A percentile compares a stretch with the other conserved stretches of the same genome.
Conservation (phyloP, 768 basidiomycete genomes). For the Solioccasus polychromus region DNA sequence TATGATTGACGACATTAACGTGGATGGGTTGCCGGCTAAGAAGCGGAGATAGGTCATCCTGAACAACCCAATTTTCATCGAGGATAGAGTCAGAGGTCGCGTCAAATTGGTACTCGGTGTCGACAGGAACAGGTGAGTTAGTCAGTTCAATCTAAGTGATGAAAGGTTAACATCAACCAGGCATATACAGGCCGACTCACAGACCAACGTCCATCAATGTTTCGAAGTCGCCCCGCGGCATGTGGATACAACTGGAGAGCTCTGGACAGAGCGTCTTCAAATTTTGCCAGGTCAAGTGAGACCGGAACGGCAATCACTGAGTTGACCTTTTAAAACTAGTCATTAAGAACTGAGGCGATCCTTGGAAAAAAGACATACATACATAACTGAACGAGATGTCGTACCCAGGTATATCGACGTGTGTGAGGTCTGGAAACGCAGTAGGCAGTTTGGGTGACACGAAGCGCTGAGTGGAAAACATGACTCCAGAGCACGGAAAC, state of each 20-base stretch:
- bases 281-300: conserved; percentile 2
- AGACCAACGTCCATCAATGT: conserved; percentile 7
- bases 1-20: background rate
- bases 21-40: conserved; percentile 1
- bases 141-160: conserved; percentile 12
- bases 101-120: conserved; percentile 5
- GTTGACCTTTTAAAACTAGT: conserved; percentile 3
- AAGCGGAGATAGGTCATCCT: conserved; percentile 9
- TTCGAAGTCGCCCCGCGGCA: conserved; percentile 9
- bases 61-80: conserved; percentile 15
- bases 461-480: conserved; percentile 5
- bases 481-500: no score
- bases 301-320: conserved; percentile 5
- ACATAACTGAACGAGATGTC: conserved; percentile 10
- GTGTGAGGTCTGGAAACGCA: background rate
- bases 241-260: conserved; percentile 16
- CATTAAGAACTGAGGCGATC: background rate
- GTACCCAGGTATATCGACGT: conserved; percentile 16
- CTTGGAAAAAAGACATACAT: conserved; percentile 1
- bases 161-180: background rate
- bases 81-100: conserved; percentile 1
- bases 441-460: conserved; percentile 12
- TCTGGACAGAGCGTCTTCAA: conserved; percentile 9
- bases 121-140: conserved; percentile 9
- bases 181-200: conserved; percentile 1